A percentile compares a stretch with the other conserved stretches of the same genome.
Conservation (phyloP, 257 asterid genomes). For the Echites panduratus region DNA sequence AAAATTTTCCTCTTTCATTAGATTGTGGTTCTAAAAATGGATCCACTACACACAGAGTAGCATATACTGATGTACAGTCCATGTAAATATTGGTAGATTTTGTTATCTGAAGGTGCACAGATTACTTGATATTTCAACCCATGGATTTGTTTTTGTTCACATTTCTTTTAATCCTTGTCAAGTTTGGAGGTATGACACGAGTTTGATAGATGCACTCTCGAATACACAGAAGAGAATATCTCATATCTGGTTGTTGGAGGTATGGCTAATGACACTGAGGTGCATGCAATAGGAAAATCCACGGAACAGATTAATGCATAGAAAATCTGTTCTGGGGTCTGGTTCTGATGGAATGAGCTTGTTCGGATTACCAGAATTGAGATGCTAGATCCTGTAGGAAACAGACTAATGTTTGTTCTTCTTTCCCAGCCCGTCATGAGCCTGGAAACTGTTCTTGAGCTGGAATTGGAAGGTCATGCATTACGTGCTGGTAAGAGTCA, state of each 20-base stretch:
- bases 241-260: too few relatives aligned
- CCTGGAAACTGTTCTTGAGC: too few relatives aligned
- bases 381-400: not conserved
- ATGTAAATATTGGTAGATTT: conserved; percentile 5
- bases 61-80: conserved; percentile 6
- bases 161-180: not conserved
- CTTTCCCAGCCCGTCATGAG: too few relatives aligned
- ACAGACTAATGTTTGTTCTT: too few relatives aligned
- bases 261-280: too few relatives aligned
- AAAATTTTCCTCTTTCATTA: conserved; percentile 10
- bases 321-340: not conserved
- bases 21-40: conserved; percentile 18
- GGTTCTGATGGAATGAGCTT: not conserved
- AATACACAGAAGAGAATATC: too few relatives aligned
- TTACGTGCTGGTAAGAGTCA: too few relatives aligned
- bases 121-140: not conserved
- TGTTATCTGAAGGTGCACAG: too few relatives aligned
- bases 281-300: too few relatives aligned
- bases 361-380: not conserved
- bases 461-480: too few relatives aligned
- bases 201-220: too few relatives aligned
- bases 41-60: conserved; percentile 9
- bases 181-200: too few relatives aligned
- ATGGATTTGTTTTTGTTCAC: not conserved
- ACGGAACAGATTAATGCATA: not conserved